Conservation (phyloP, 2,329 filamentous ascomycete genomes). For the Colletotrichum abscissum region DNA sequence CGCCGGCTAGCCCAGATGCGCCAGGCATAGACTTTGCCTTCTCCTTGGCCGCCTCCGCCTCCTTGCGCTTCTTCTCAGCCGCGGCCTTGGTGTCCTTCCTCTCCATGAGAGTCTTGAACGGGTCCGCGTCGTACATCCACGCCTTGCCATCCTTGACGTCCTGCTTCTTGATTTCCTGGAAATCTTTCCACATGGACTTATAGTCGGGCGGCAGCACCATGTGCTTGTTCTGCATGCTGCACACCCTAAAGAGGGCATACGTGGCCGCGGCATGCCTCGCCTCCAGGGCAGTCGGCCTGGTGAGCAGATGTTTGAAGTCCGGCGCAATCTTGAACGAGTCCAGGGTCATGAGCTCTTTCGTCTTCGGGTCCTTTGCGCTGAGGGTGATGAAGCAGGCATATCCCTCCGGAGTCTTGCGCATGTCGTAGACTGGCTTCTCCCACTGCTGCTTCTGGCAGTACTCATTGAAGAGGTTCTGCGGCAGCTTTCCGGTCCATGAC, state of each 20-base stretch:
- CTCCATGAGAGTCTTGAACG: slow-evolving; percentile 84
- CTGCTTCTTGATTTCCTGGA: slow-evolving; percentile 82
- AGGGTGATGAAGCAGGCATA: slow-evolving; percentile 86
- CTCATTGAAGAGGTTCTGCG: slow-evolving; percentile 92
- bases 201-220: slow-evolving; percentile 94
- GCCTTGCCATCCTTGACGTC: slow-evolving; percentile 81
- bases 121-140: slow-evolving; percentile 97
- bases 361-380: slow-evolving; percentile 81
- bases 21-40: slow-evolving; percentile 74
- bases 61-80: slow-evolving; percentile 82
- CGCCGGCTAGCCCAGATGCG: slow-evolving; percentile 61
- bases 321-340: slow-evolving; percentile 86
- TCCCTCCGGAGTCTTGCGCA: slow-evolving; percentile 78
- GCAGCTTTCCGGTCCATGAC: slow-evolving; percentile 97
- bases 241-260: slow-evolving; percentile 90
- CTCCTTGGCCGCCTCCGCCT: slow-evolving; percentile 74
- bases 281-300: slow-evolving; percentile 84
- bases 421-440: slow-evolving; percentile 92
- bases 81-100: slow-evolving; percentile 81
- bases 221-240: slow-evolving; percentile 95
- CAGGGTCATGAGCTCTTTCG: slow-evolving; percentile 78
- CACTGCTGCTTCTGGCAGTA: slow-evolving; percentile 96
- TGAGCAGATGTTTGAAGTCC: slow-evolving; percentile 79
- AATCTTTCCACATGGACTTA: slow-evolving; percentile 91
- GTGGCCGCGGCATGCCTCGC: slow-evolving; percentile 93